Conservation (phyloP, 2,329 filamentous ascomycete genomes). For the Alternaria gaisen region DNA sequence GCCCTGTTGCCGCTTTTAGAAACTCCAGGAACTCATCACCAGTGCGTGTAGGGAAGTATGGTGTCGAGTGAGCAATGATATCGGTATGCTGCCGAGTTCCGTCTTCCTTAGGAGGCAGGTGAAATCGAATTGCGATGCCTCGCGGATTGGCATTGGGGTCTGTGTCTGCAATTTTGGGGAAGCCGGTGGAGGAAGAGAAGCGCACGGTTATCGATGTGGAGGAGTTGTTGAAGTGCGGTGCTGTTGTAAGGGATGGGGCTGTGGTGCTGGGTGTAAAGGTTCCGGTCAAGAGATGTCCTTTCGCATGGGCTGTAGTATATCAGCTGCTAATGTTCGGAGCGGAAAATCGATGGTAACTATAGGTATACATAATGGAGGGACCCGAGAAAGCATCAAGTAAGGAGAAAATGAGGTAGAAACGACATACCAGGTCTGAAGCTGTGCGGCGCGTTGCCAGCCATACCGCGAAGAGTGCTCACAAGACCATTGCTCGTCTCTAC, state of each 20-base stretch:
- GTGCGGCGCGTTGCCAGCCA: conserved; percentile 28
- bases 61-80: conserved; percentile 63
- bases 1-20: conserved; percentile 52
- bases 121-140: conserved; percentile 60
- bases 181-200: conserved; percentile 62
- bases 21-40: conserved; percentile 64
- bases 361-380: background rate
- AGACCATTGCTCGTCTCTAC: conserved; percentile 43
- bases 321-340: background rate
- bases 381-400: background rate
- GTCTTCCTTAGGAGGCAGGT: conserved; percentile 52
- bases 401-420: background rate
- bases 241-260: conserved; percentile 57
- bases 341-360: background rate
- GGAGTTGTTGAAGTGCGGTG: conserved; percentile 58
- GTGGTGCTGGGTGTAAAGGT: conserved; percentile 60
- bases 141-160: conserved; percentile 59
- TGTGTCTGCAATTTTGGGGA: conserved; percentile 61
- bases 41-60: conserved; percentile 62
- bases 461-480: conserved; percentile 36
- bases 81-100: conserved; percentile 62
- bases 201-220: conserved; percentile 59
- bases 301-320: conserved; percentile 60
- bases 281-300: conserved; percentile 62
- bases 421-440: conserved; percentile 44